These are phyloP conservation scores for Grigorovia humatica DNA, from an alignment of 805 yeast species.

Conservation along the genomic window DNA sequence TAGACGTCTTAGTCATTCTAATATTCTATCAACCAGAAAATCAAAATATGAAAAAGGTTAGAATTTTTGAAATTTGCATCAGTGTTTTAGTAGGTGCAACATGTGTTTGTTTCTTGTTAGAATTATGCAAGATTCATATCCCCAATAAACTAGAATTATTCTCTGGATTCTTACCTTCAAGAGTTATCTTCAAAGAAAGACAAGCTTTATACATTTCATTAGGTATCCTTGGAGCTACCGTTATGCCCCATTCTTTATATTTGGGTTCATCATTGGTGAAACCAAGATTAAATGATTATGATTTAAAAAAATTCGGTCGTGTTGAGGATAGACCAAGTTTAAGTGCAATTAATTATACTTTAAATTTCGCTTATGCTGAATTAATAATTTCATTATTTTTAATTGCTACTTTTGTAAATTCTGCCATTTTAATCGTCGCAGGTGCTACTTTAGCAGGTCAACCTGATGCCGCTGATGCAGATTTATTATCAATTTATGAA, in stretches of 20 bases:
- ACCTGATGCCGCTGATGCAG: conserved; percentile 66
- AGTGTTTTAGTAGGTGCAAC: conserved; percentile 61
- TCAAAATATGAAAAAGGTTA: conserved; percentile 62
- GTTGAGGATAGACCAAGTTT: conserved; percentile 58
- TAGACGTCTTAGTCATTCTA: conserved; percentile 71
- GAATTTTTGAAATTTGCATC: conserved; percentile 72
- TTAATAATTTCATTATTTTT: conserved; percentile 70
- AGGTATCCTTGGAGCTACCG: conserved; percentile 88
- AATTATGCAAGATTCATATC: conserved; percentile 49
- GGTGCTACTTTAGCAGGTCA: conserved; percentile 70
- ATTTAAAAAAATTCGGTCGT: conserved; percentile 42
- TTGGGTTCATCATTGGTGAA: conserved; percentile 83
- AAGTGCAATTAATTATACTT: conserved; percentile 68
- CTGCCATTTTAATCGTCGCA: conserved; percentile 83
- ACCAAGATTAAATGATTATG: conserved; percentile 70
- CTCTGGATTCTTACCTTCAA: conserved; percentile 63
- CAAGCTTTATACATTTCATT: conserved; percentile 66
- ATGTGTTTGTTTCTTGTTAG: conserved; percentile 63
- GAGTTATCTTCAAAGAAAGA: conserved; percentile 46
- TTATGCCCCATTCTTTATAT: conserved; percentile 86
- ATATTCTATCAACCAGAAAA: conserved; percentile 69
- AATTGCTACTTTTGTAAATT: conserved; percentile 86
- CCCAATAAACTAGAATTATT: conserved; percentile 43
- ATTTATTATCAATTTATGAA: conserved; percentile 68
- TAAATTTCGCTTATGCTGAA: conserved; percentile 75